These are phyloP conservation scores for Vaccinium myrtillus DNA, from an alignment of 148 eudicot species.

Conservation along the genomic window DNA sequence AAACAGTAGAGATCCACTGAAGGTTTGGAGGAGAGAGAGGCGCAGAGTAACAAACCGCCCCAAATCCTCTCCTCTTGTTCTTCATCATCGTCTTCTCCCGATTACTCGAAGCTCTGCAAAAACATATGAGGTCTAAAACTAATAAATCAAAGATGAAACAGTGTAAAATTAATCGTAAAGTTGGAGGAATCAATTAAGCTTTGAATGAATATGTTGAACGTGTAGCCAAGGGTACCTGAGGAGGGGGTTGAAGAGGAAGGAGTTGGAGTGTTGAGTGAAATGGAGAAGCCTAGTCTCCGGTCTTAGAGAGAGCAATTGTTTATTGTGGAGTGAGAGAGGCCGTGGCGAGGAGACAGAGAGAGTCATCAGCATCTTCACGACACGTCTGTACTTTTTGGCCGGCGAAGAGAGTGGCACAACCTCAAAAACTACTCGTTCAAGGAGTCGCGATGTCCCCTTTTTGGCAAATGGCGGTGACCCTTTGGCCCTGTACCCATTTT, in stretches of 20 bases:
- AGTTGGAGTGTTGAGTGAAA: not conserved
- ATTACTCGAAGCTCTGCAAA: slow-evolving; percentile 27
- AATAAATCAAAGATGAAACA: not conserved
- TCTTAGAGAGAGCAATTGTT: slow-evolving; percentile 15
- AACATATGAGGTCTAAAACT: not conserved
- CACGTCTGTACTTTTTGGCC: not conserved
- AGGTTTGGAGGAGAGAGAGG: slow-evolving; percentile 46
- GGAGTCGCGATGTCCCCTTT: too few relatives aligned
- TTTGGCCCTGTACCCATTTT: too few relatives aligned
- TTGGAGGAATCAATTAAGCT: not conserved
- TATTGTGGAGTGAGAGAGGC: slow-evolving; percentile 12
- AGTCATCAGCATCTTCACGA: slow-evolving; percentile 10
- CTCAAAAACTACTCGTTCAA: too few relatives aligned
- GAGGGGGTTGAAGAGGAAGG: slow-evolving; percentile 11
- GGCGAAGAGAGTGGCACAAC: not conserved
- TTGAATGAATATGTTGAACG: not conserved
- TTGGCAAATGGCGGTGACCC: too few relatives aligned
- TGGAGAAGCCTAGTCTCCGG: slow-evolving; percentile 6
- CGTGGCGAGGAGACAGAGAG: slow-evolving; percentile 17
- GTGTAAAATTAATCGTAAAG: not conserved
- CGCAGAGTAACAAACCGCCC: slow-evolving; percentile 44
- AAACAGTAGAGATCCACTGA: slow-evolving; percentile 57
- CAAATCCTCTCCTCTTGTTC: slow-evolving; percentile 31
- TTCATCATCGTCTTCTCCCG: slow-evolving; percentile 16
- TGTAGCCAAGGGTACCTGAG: not conserved